Percentiles rank a stretch among this genome's conserved stretches.
Evolutionary conservation across 2,329 filamentous ascomycete genomes (phyloP).

Genomic region (Zasmidium citrigriseum): DNA sequence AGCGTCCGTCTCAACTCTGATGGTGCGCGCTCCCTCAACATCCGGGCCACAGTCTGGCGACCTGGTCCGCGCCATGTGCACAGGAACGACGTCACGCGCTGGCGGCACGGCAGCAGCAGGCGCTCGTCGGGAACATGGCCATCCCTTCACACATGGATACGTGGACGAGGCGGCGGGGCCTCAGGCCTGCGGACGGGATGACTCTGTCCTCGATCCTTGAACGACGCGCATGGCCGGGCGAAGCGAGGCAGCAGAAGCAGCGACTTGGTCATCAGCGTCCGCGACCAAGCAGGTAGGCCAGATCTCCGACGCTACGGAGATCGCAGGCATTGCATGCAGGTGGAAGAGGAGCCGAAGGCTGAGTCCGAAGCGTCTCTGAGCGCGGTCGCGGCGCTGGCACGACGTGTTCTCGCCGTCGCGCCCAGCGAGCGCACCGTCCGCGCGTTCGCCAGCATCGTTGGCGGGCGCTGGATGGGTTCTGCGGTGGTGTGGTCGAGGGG

Average conservation of each 20-base stretch:
- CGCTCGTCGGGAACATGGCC: not conserved
- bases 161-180: not conserved
- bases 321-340: constrained; percentile 9
- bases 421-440: not conserved
- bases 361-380: constrained; percentile 8
- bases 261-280: not conserved
- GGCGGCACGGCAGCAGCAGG: not conserved
- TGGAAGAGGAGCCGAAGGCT: constrained; percentile 14
- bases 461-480: not conserved
- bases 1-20: not conserved
- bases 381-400: not conserved
- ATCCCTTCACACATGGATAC: not conserved
- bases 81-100: not conserved
- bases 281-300: not conserved
- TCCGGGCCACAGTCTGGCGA: not conserved
- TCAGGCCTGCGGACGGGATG: not conserved
- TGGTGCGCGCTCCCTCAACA: not conserved
- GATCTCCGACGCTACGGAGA: constrained; percentile 16
- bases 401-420: not conserved
- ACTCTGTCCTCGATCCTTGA: not conserved
- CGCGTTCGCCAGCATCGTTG: not conserved
- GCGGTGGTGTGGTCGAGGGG: not conserved
- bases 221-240: not conserved
- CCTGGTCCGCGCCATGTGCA: not conserved
- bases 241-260: not conserved